Percentiles rank a stretch among this genome's conserved stretches.
These are phyloP conservation scores for Pichia eremophila DNA, from an alignment of 805 yeast genomes.

Conservation along the genomic window DNA sequence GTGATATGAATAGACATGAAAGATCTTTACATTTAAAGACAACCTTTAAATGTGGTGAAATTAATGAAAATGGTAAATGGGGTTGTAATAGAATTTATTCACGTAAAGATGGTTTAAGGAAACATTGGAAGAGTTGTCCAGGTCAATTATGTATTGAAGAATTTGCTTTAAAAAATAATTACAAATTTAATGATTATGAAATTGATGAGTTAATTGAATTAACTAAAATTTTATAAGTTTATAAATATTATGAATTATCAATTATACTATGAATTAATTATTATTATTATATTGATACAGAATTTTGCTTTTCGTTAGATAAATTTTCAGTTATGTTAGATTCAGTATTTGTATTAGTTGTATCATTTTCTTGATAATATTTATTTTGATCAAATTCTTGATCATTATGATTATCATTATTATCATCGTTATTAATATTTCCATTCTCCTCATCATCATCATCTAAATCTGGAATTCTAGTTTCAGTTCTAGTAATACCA, in stretches of 20 bases:
- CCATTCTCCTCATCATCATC: neutral
- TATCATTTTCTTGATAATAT: too few relatives aligned
- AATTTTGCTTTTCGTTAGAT: too few relatives aligned
- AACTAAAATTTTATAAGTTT: neutral
- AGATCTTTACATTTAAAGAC: slow-evolving; percentile 6
- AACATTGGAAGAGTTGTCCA: slow-evolving; percentile 6
- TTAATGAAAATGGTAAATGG: neutral
- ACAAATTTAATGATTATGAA: neutral
- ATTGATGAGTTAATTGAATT: slow-evolving; percentile 3
- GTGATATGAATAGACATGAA: slow-evolving; percentile 11
- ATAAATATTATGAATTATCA: too few relatives aligned
- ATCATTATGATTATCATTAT: neutral
- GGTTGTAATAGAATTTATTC: slow-evolving; percentile 9
- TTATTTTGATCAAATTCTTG: neutral
- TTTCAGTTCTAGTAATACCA: neutral
- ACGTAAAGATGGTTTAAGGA: slow-evolving; percentile 7
- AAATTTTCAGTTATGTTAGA: too few relatives aligned
- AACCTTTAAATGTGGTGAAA: slow-evolving; percentile 2
- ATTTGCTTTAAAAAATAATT: neutral
- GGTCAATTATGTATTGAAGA: slow-evolving; percentile 2
- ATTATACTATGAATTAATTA: too few relatives aligned
- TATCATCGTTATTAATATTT: neutral
- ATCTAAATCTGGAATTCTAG: neutral
- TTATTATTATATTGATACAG: too few relatives aligned
- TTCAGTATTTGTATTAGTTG: too few relatives aligned